Base-by-base conservation (phyloP, 2,329 filamentous ascomycete genomes). In the Trichoderma endophyticum region DNA sequence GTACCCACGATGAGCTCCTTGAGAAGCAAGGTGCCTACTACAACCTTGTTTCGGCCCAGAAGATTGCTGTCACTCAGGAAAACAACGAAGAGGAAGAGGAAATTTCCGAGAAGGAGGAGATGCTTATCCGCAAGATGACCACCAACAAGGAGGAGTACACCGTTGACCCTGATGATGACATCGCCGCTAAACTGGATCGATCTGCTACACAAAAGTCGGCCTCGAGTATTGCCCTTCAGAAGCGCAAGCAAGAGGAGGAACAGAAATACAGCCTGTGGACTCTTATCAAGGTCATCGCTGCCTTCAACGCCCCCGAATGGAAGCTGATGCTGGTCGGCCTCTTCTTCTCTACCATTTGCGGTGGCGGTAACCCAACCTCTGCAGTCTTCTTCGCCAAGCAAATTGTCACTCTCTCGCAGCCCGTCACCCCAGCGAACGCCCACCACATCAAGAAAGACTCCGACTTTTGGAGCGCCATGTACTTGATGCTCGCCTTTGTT, bases 391-490 rank as follows among this genome's bases (percentile, higher is more conserved):
- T 98, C 77, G 92, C 94, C 77, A 97, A 98, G 81, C 89, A 94
- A 72, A 95, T 98, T 80, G 88, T 89, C 73, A 89, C 90, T 11
- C 86, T 96, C 11, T 89, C 91, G 11, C 83, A 81, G 2, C 75
- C 91, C 26, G 88, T 85, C 30, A 81, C 82, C 21, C 81, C 75
- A 39, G 85, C 85, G 80, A 85, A 86, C 80, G 88, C 84, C 59
- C 81, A 79, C 43, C 81, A 89, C 69, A 85, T 97, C 69, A 89
- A 91, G 75, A 84, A 87, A n/a, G 88, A 95, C 72, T 90, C 92
- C 21, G 89, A 94, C 78, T 97, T 97, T 80, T 98, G 94, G 94
- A 91, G 90, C 71, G 84, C 91, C 77, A 97, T 97, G 94, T 97
- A 92, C 81, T 86, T 95, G 75, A 95, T 97, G 88, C 86, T 98